A percentile compares a stretch with the other conserved stretches of the same genome.
Evolutionary conservation across 306 rosid species (phyloP).

Genomic region (Rosa persica): DNA sequence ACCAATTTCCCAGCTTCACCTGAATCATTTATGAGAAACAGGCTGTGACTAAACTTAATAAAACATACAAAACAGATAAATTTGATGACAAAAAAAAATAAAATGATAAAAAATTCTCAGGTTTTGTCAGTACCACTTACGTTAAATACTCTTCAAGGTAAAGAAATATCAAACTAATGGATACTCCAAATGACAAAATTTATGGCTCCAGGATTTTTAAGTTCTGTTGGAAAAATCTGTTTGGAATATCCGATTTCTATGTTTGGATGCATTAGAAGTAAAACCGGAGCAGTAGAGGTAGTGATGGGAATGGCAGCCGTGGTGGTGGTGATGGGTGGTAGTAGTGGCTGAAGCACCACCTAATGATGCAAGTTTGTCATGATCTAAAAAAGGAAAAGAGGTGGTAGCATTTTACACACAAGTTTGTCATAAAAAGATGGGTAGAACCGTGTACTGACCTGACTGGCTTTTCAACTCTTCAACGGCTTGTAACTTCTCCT

Average conservation of each 20-base stretch:
- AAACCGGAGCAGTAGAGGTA: neutral
- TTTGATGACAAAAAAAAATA: neutral
- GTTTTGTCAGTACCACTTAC: neutral
- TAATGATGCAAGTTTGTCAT: neutral
- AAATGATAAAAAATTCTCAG: neutral
- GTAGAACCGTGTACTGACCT: constrained; percentile 39
- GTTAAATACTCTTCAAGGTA: neutral
- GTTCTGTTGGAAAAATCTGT: neutral
- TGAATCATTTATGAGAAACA: constrained; percentile 34
- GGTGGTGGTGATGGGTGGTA: neutral
- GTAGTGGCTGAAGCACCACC: neutral
- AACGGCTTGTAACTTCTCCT: constrained; percentile 89
- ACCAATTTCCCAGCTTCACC: constrained; percentile 84
- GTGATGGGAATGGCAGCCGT: neutral
- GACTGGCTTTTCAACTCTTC: constrained; percentile 86
- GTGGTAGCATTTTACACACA: neutral
- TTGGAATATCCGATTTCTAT: neutral
- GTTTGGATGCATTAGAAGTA: neutral
- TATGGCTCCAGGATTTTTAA: neutral
- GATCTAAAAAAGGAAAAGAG: neutral
- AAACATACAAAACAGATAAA: neutral
- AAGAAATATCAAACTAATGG: neutral
- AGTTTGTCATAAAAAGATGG: neutral
- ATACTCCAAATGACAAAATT: neutral
- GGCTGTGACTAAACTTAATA: neutral